Evolutionary conservation across 2,329 filamentous ascomycete species (phyloP), one percentile per base, ranked within the genome.

Genomic region (Eutypa lata): DNA sequence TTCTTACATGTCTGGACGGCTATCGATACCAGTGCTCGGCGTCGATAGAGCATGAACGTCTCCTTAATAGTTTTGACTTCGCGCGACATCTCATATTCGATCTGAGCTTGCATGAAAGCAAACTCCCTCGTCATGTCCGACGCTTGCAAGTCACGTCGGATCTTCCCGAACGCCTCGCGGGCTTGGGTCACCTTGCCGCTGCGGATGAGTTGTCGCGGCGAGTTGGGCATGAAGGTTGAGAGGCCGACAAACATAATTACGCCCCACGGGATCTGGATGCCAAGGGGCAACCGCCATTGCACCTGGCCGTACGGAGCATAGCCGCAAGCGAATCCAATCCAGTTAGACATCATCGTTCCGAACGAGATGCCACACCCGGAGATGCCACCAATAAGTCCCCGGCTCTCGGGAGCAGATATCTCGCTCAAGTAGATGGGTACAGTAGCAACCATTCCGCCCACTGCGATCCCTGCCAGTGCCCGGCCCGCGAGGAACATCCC

Each of bases 351-450:
- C 77, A 81, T 81, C 3, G 78, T 81, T 11, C 80, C 80, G 49
- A 81, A 77, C 2, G 77, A 73, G 53, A 82, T 80, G 7, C 79
- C 80, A 48, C 77, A 77, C 7, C 80, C 80, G 1, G 76, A 79
- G 43, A 78, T 72, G 14, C 79, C 78, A 16, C 76, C 79, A 53
- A 82, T 81, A 14, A 82, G 65, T n/a, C 79, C 79, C 37, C 79
- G 73, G 49, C 69, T 67, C 8, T 70, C 61, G 0, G 76, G 76
- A 2, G 77, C 68, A 1, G 77, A 76, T 51, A 82, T 81, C 59
- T 83, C 80, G 49, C 71, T 76, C 18, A 82, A 74, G 52, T 83
- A 83, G 57, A 82, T 76, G 0, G 79, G 79, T 3, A 82, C 77
- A 0, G 77, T 81, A 1, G 71, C 75, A 1, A 78, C 75, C 61